These are phyloP conservation scores for Biscutella laevigata DNA, from an alignment of 441 rosid species.

Conservation along the genomic window DNA sequence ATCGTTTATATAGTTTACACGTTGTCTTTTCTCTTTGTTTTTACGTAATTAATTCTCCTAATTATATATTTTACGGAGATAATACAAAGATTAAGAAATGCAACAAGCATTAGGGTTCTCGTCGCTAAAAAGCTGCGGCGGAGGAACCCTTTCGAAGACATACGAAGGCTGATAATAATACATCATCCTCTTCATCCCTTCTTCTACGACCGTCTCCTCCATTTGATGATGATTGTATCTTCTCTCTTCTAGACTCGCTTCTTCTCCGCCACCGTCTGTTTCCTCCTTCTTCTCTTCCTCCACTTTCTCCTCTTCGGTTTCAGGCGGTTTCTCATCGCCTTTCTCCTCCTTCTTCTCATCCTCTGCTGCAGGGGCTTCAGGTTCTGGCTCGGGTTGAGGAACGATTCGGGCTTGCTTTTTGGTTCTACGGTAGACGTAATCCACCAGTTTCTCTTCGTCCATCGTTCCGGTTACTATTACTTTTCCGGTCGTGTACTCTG, in stretches of 20 bases:
- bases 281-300: constrained; percentile 20
- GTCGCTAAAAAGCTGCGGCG: constrained; percentile 88
- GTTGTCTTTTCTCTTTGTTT: neutral
- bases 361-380: constrained; percentile 26
- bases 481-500: constrained; percentile 57
- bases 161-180: constrained; percentile 55
- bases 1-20: neutral
- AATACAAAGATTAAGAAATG: too few species aligned
- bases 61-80: neutral
- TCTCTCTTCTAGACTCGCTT: constrained; percentile 16
- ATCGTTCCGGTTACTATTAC: constrained; percentile 82
- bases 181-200: constrained; percentile 51
- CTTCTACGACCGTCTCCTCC: constrained; percentile 31
- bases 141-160: constrained; percentile 57
- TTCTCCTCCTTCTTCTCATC: constrained; percentile 31
- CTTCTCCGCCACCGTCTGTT: constrained; percentile 22
- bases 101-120: constrained; percentile 92
- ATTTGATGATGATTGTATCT: constrained; percentile 11
- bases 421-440: constrained; percentile 68
- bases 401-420: constrained; percentile 69
- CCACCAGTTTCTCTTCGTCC: constrained; percentile 69
- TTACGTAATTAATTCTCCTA: constrained; percentile 11
- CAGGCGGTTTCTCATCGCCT: constrained; percentile 28
- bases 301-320: constrained; percentile 21
- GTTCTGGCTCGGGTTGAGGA: constrained; percentile 61